A percentile compares a stretch with the other conserved stretches of the same genome.
Evolutionary conservation across 176 grass and related monocot genomes (phyloP).

Genomic region (Carex myosuroides): DNA sequence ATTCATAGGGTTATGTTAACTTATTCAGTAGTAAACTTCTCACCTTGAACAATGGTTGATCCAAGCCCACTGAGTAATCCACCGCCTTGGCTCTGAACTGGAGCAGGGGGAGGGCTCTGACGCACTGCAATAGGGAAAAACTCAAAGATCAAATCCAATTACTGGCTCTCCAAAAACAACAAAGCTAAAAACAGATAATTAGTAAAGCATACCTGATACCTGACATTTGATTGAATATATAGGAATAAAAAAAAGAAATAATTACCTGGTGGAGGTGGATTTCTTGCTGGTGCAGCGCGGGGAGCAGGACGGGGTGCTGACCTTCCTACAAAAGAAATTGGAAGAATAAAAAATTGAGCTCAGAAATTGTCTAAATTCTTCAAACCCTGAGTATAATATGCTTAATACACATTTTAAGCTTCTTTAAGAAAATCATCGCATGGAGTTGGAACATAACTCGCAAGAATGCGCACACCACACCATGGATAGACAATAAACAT

Average conservation of each 20-base stretch:
- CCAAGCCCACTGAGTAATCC: slow-evolving; percentile 64
- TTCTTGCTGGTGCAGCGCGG: slow-evolving; percentile 54
- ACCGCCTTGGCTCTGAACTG: slow-evolving; percentile 33
- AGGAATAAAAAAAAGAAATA: background rate
- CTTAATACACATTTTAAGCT: background rate
- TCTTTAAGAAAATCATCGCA: background rate
- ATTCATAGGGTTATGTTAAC: background rate
- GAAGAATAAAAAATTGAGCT: background rate
- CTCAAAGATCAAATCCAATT: background rate
- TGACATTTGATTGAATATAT: background rate
- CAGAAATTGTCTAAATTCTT: background rate
- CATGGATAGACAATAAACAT: background rate
- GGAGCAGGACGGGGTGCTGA: slow-evolving; percentile 58
- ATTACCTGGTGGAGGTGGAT: slow-evolving; percentile 72
- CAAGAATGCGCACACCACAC: background rate
- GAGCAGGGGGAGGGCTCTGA: slow-evolving; percentile 58
- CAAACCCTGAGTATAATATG: background rate
- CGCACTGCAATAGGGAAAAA: slow-evolving; percentile 29
- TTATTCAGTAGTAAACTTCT: background rate
- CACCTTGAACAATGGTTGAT: slow-evolving; percentile 90
- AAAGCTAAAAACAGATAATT: background rate
- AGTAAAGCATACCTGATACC: background rate
- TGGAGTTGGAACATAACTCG: background rate
- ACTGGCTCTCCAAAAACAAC: background rate
- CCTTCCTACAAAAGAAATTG: slow-evolving; percentile 35